Evolutionary conservation across 805 yeast species (phyloP), one percentile per base, ranked within the genome.

Genomic region (Nakazawaea peltata): DNA sequence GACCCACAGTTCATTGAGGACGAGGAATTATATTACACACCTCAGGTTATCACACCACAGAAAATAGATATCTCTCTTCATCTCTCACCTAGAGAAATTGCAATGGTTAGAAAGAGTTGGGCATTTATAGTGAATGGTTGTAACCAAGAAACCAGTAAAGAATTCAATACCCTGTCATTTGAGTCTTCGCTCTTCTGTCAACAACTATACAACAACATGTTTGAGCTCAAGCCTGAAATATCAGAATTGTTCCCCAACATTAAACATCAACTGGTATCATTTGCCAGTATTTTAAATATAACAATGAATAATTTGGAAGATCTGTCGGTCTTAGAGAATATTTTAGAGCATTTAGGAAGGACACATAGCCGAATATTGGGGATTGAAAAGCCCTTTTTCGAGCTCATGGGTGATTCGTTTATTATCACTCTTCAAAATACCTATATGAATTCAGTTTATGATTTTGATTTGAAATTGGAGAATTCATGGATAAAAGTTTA

Each of bases 281-380:
- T 84, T 61, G 86, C 90, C 0, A 87, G 88, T 4, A 84, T 84
- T 14, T 54, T 85, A 45, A 71, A 82, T 19, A 66, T 75, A 28
- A 81, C 88, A 2, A 73, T 84, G 40, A 56, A 69, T 19, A 75
- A 74, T 44, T 59, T 84, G 34, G 87, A 81, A 35, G 67, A 77
- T 43, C 60, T 83, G 34, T 49, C 66, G 3, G 54, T 57, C 6
- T 56, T 83, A 45, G 78, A 80, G 46, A 79, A 68, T 18, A 77
- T 77, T 38, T 57, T 85, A 33, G 61, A 60, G 29, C 69, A 71
- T 31, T 56, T 84, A 44, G 94, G 88, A 2, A 81, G 81, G 50
- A 62, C 84, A 34, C 94, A 85, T 53, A 61, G 85, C 2, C 60
- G 94, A 44, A 77, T 84, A 33, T 59, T 84, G 41, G 85, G 84